These are phyloP conservation scores for Aspergillus candidus DNA, from an alignment of 2,329 filamentous ascomycete species.

Conservation along the genomic window DNA sequence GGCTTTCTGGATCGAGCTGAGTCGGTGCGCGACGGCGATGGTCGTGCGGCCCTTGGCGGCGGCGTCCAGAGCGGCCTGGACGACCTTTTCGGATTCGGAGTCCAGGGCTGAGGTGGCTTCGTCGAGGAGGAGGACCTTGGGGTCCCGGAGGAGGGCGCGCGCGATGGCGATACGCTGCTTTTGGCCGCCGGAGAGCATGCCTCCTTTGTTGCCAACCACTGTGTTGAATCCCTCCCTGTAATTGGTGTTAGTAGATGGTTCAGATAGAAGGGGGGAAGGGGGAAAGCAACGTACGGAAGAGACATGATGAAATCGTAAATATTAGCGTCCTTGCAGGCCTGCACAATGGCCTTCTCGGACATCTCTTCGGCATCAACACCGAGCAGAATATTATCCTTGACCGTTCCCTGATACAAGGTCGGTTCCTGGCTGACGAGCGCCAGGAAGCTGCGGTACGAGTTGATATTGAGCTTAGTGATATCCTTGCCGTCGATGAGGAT, in stretches of 20 bases:
- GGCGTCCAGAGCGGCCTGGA: conserved; percentile 68
- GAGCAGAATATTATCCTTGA: conserved; percentile 83
- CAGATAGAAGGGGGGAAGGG: background rate
- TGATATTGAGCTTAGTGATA: conserved; percentile 73
- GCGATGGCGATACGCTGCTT: conserved; percentile 95
- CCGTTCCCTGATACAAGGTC: conserved; percentile 86
- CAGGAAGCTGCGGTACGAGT: conserved; percentile 75
- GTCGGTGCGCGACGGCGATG: conserved; percentile 85
- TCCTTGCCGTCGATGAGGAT: conserved; percentile 79
- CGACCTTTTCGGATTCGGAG: conserved; percentile 46
- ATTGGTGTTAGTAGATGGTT: conserved; percentile 12
- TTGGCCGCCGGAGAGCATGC: conserved; percentile 80
- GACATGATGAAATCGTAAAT: conserved; percentile 89
- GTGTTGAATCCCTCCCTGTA: conserved; percentile 71
- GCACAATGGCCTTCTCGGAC: conserved; percentile 64
- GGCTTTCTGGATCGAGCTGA: conserved; percentile 90
- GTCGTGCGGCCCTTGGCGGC: conserved; percentile 82
- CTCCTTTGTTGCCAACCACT: conserved; percentile 78
- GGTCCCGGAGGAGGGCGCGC: conserved; percentile 81
- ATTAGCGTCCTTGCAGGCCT: conserved; percentile 82
- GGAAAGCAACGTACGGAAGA: conserved; percentile 51
- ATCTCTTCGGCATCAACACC: conserved; percentile 63
- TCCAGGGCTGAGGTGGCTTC: conserved; percentile 60
- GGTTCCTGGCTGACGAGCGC: conserved; percentile 92
- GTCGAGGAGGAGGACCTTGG: conserved; percentile 77